A percentile compares a stretch with the other conserved stretches of the same genome.
These are phyloP conservation scores for Verbascum thapsus DNA, from an alignment of 257 asterid species.

Conservation along the genomic window DNA sequence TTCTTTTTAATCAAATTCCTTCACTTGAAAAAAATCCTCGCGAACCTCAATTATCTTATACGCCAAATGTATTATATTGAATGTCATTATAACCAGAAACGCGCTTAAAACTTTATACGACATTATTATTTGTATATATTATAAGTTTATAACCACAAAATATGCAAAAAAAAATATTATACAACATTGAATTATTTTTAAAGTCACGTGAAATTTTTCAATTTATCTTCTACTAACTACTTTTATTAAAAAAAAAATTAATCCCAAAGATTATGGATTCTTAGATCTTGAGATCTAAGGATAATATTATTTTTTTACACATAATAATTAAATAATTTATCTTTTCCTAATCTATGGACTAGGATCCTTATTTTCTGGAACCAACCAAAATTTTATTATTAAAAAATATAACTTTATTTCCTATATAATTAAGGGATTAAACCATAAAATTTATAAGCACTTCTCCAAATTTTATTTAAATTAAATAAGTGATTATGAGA, in stretches of 20 bases:
- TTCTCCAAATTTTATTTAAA: not conserved
- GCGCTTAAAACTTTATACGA: too few species aligned
- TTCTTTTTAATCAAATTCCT: too few species aligned
- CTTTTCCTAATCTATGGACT: constrained; percentile 10
- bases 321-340: not conserved
- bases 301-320: constrained; percentile 22
- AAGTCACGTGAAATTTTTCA: constrained; percentile 21
- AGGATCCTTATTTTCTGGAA: constrained; percentile 21
- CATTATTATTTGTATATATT: too few species aligned
- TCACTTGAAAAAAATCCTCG: not conserved
- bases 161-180: not conserved
- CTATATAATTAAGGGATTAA: constrained; percentile 22
- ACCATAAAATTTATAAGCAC: not conserved
- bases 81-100: too few species aligned
- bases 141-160: too few species aligned
- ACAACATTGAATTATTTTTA: not conserved
- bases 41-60: not conserved
- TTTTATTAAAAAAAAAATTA: constrained; percentile 17
- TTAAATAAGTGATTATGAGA: constrained; percentile 21
- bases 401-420: not conserved
- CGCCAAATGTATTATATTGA: not conserved
- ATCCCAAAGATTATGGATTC: constrained; percentile 13
- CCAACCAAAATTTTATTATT: not conserved
- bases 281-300: constrained; percentile 21
- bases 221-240: not conserved